A percentile compares a stretch with the other conserved stretches of the same genome.
Conservation (phyloP, 257 asterid species). For the Solanum raphanifolium region DNA sequence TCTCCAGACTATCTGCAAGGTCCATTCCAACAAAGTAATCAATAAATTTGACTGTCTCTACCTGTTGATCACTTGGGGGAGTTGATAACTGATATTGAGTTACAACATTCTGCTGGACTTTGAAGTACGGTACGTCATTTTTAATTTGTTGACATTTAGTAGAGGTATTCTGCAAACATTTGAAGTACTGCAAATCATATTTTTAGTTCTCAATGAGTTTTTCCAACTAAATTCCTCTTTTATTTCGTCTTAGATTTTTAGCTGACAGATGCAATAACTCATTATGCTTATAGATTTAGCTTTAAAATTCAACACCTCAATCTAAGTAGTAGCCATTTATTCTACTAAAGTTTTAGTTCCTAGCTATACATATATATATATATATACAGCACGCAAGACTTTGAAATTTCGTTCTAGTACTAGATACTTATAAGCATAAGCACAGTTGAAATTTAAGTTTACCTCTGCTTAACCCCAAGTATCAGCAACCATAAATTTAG, state of each 20-base stretch:
- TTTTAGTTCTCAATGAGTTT: neutral
- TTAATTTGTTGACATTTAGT: neutral
- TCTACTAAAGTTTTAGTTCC: neutral
- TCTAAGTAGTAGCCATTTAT: neutral
- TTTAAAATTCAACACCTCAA: neutral
- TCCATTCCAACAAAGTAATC: neutral
- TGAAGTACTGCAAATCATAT: neutral
- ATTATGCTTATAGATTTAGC: neutral
- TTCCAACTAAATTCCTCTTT: neutral
- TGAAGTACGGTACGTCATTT: neutral
- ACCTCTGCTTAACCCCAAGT: fast-evolving
- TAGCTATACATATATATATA: neutral
- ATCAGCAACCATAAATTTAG: neutral
- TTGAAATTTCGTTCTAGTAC: too few species aligned
- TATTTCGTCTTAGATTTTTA: neutral
- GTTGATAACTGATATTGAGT: neutral
- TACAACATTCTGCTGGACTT: neutral
- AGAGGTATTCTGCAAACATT: neutral
- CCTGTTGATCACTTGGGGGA: neutral
- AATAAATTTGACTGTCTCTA: neutral
- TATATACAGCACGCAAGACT: too few species aligned
- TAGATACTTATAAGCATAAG: too few species aligned
- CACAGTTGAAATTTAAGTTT: too few species aligned
- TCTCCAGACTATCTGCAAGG: neutral
- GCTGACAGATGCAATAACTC: neutral